Evolutionary conservation across 2,329 filamentous ascomycete species (phyloP).

Genomic region (Metarhizium robertsii): DNA sequence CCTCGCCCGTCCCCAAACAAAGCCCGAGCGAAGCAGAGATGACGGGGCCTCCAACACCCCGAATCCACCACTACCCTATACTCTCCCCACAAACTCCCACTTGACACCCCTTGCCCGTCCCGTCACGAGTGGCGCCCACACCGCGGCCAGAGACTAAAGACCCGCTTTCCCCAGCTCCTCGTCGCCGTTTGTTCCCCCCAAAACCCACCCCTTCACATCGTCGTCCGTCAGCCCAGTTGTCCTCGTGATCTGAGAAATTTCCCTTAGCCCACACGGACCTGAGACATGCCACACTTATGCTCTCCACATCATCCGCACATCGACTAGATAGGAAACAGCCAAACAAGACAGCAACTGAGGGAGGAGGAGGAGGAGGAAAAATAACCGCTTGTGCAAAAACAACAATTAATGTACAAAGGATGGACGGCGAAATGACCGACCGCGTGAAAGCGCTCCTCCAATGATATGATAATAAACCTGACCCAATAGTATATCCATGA

Average conservation of each 20-base stretch:
- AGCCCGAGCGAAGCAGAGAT: no score
- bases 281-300: background rate
- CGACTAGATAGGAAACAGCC: background rate
- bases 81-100: no score
- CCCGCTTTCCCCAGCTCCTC: background rate
- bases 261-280: background rate
- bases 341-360: background rate
- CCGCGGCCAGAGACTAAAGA: background rate
- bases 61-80: no score
- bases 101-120: no score
- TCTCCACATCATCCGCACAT: background rate
- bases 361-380: no score
- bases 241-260: constrained; percentile 1
- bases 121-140: no score
- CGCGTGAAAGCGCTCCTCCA: no score
- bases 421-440: no score
- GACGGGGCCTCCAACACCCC: no score
- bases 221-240: background rate
- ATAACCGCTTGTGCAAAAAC: no score
- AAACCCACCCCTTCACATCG: background rate
- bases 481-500: background rate
- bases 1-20: no score
- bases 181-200: background rate
- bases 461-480: background rate
- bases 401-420: no score